Conservation (phyloP, 2,329 filamentous ascomycete genomes). For the Clonostachys chloroleuca region DNA sequence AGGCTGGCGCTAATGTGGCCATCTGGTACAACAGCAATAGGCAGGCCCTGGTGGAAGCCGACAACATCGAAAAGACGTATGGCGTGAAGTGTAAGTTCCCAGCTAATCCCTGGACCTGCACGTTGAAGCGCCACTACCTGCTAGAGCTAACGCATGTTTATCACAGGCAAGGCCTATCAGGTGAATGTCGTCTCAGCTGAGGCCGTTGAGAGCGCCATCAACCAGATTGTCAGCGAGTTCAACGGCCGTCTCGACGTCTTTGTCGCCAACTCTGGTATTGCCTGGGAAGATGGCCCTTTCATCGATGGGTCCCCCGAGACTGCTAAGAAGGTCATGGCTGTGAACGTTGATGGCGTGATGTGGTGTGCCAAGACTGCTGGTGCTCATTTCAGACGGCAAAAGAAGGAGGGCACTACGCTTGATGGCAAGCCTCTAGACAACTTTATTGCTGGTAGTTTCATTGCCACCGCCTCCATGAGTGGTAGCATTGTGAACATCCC, state of each 20-base stretch:
- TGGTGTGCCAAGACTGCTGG: constrained; percentile 72
- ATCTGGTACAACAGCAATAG: constrained; percentile 71
- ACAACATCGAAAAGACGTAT: constrained; percentile 59
- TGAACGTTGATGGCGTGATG: constrained; percentile 73
- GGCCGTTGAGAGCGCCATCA: constrained; percentile 44
- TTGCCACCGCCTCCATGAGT: constrained; percentile 75
- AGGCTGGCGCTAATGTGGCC: constrained; percentile 68
- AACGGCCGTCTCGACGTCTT: constrained; percentile 74
- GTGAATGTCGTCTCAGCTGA: constrained; percentile 54
- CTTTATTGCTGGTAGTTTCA: constrained; percentile 64
- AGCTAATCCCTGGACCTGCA: background rate
- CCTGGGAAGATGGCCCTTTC: constrained; percentile 66
- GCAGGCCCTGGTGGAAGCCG: constrained; percentile 56
- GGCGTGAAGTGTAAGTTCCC: constrained; percentile 58
- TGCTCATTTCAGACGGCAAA: constrained; percentile 65
- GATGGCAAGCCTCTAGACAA: constrained; percentile 57
- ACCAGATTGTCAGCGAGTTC: constrained; percentile 58
- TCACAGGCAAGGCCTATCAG: constrained; percentile 56
- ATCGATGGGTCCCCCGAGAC: constrained; percentile 60
- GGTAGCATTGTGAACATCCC: constrained; percentile 76
- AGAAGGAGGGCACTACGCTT: constrained; percentile 58
- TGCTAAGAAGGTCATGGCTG: constrained; percentile 63
- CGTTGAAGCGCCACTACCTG: background rate
- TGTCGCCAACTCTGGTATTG: constrained; percentile 73
- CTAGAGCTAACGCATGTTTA: background rate